A percentile compares a stretch with the other conserved stretches of the same genome.
Conservation (phyloP, 2,329 filamentous ascomycete genomes). For the Calcarisporium arbuscula region DNA sequence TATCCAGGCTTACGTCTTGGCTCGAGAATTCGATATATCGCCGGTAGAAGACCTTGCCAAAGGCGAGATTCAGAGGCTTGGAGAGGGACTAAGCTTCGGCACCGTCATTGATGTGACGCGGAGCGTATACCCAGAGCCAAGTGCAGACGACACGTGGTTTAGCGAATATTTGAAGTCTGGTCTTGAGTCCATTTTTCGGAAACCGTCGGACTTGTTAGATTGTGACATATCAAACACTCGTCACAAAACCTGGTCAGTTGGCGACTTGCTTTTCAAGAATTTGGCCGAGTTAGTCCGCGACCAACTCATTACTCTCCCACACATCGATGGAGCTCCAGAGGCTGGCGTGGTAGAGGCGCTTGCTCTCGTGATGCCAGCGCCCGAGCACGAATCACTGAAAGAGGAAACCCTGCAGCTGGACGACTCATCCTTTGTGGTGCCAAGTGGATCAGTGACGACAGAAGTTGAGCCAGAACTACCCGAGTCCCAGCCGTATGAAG, state of each 20-base stretch:
- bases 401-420: too few relatives aligned
- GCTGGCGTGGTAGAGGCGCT: too few relatives aligned
- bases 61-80: slow-evolving; percentile 5
- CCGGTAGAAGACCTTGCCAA: slow-evolving; percentile 3
- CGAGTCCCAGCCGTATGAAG: too few relatives aligned
- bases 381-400: too few relatives aligned
- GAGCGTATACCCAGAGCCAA: slow-evolving; percentile 2
- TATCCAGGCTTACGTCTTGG: slow-evolving; percentile 5
- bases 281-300: slow-evolving; percentile 3
- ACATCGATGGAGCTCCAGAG: too few relatives aligned
- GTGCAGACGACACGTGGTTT: slow-evolving; percentile 6
- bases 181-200: slow-evolving; percentile 1
- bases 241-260: slow-evolving; percentile 1
- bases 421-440: too few relatives aligned
- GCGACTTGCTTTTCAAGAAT: slow-evolving; percentile 4
- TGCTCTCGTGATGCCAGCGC: too few relatives aligned
- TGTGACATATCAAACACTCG: not conserved
- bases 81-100: not conserved
- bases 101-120: slow-evolving; percentile 4
- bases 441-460: too few relatives aligned
- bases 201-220: not conserved
- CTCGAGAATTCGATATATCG: slow-evolving; percentile 3
- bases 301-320: too few relatives aligned
- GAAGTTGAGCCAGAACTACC: too few relatives aligned
- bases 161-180: slow-evolving; percentile 3